Evolutionary conservation across 208 protist genomes (phyloP).

Genomic region (Hexamita inflata): DNA sequence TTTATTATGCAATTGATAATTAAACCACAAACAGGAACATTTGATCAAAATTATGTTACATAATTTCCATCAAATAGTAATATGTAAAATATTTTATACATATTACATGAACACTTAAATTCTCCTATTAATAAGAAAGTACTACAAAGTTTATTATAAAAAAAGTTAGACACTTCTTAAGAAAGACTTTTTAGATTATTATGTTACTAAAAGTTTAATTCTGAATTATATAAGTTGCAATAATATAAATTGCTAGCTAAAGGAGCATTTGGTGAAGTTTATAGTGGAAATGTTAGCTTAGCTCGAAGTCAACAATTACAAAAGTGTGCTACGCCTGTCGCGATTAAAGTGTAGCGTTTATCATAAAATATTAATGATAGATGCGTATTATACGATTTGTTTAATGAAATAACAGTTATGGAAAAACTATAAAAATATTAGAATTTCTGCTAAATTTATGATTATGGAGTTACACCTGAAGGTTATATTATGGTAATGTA

Average conservation of each 20-base stretch:
- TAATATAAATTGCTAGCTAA: constrained; percentile 36
- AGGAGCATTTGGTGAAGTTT: constrained; percentile 51
- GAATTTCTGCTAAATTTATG: constrained; percentile 51
- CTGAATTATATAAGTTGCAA: constrained; percentile 34
- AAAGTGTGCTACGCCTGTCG: too few species aligned
- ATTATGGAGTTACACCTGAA: constrained; percentile 56
- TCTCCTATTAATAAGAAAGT: not conserved
- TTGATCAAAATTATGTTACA: constrained; percentile 46
- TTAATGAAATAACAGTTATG: constrained; percentile 57
- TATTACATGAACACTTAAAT: constrained; percentile 45
- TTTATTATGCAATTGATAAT: constrained; percentile 39
- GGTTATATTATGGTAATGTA: constrained; percentile 62
- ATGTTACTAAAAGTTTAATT: constrained; percentile 38
- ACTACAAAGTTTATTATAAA: not conserved
- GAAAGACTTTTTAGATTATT: constrained; percentile 45
- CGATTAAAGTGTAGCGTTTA: constrained; percentile 12
- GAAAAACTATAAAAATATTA: constrained; percentile 48
- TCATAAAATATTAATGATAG: constrained; percentile 44
- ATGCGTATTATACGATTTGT: constrained; percentile 55
- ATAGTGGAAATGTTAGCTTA: constrained; percentile 20
- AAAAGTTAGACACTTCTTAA: constrained; percentile 34
- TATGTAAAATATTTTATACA: constrained; percentile 49
- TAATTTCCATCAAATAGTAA: constrained; percentile 46
- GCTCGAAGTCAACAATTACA: too few species aligned
- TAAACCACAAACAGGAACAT: constrained; percentile 5